A percentile compares a stretch with the other conserved stretches of the same genome.
Evolutionary conservation across 106 monocot species (phyloP).

Genomic region (Alisma plantagoaquatica): DNA sequence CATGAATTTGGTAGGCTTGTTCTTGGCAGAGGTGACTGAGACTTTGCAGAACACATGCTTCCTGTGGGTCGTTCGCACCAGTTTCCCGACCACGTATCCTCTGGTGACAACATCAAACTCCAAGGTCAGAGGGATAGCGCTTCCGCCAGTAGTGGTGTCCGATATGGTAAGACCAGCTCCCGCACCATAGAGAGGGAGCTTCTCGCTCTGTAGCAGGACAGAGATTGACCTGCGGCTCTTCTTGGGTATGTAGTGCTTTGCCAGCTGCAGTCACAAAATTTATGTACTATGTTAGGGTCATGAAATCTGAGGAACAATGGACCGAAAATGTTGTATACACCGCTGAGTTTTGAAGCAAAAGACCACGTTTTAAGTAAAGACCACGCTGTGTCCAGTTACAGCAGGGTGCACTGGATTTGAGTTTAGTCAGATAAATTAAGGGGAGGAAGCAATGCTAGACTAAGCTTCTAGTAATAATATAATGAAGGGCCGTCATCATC

Average conservation of each 20-base stretch:
- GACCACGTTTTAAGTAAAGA: too few relatives aligned
- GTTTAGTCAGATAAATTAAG: too few relatives aligned
- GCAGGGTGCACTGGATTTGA: too few relatives aligned
- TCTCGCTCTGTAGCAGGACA: slow-evolving; percentile 52
- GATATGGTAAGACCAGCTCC: slow-evolving; percentile 56
- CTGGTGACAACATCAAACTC: slow-evolving; percentile 49
- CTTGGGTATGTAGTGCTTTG: slow-evolving; percentile 74
- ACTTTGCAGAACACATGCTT: slow-evolving; percentile 43
- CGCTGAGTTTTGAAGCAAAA: too few relatives aligned
- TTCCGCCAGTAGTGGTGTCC: slow-evolving; percentile 27
- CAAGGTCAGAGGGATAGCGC: slow-evolving; percentile 55
- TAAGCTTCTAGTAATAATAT: too few relatives aligned
- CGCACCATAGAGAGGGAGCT: slow-evolving; percentile 88
- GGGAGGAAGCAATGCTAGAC: too few relatives aligned
- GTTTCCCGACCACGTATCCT: slow-evolving; percentile 75
- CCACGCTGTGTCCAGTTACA: too few relatives aligned
- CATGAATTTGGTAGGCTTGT: slow-evolving; percentile 46
- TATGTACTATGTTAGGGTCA: too few relatives aligned
- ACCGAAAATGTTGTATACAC: too few relatives aligned
- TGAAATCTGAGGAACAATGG: too few relatives aligned
- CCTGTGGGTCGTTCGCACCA: slow-evolving; percentile 65
- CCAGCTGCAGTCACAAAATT: slow-evolving; percentile 42
- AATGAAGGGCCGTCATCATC: too few relatives aligned
- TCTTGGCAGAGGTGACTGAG: slow-evolving; percentile 36
- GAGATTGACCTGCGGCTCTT: slow-evolving; percentile 52